Evolutionary conservation across 2,329 filamentous ascomycete species (phyloP), one percentile per base, ranked within the genome.

Genomic region (Cladosporium oxysporum): DNA sequence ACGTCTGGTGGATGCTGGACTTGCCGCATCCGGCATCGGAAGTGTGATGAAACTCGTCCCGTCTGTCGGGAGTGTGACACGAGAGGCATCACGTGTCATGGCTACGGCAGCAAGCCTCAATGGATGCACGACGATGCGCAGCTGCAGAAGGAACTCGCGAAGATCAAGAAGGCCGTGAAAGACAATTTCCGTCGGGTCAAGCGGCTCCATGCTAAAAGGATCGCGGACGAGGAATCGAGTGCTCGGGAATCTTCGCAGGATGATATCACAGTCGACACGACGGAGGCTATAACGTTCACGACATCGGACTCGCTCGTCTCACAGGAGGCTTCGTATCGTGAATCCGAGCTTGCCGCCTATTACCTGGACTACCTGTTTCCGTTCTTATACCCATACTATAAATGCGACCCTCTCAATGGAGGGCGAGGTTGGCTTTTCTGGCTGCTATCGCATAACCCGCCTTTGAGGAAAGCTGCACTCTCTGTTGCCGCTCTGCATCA

Each of bases 1-100:
- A 21, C 41, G n/a, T 21, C 41, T 21, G 41, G 49, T 33, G 52
- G 52, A 57, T 57, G 52, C 52, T 57, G 52, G 52, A 57, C 52
- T 57, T 57, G 52, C 52, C 52, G 52, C 29, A 33, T 57, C 52
- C 26, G 52, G 52, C 52, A 57, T 33, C 26, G 29, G 52, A 57
- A 57, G 29, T 57, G 52, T 6, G 52, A 57, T 21, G 52, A 35
- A 35, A 57, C 52, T 21, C 52, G 29, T 12, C 52, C 52, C 18
- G 52, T 31, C 18, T 57, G 52, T 33, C 26, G 29, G 18, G 52
- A 57, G 52, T 57, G 52, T 21, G 29, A 21, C 26, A 29, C 29
- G 26, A 57, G 52, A 57, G 29, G 52, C 11, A 29, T 57, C 29
- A 29, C 26, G 26, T 57, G 52, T n/a, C 52, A 57, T 33, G 52